A percentile compares a stretch with the other conserved stretches of the same genome.
These are phyloP conservation scores for Periconia sp. DNA, from an alignment of 2,329 filamentous ascomycete genomes.

Conservation along the genomic window DNA sequence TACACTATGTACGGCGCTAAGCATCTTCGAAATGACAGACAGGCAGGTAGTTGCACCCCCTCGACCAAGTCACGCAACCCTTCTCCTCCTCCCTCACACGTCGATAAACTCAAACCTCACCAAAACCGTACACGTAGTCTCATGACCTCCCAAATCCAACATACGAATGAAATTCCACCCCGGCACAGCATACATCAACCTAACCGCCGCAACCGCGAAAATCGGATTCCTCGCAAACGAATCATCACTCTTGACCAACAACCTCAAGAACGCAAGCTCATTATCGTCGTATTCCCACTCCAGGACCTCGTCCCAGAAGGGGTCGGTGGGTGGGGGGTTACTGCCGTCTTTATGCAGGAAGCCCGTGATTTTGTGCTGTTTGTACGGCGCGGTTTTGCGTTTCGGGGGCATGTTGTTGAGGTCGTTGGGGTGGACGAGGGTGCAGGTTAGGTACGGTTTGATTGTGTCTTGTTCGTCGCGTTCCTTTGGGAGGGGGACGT, in stretches of 20 bases:
- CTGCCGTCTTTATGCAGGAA: slow-evolving; percentile 59
- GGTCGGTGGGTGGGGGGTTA: slow-evolving; percentile 61
- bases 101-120: slow-evolving; percentile 60
- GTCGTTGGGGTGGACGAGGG: slow-evolving; percentile 61
- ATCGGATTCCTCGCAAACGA: slow-evolving; percentile 64
- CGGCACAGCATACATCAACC: slow-evolving; percentile 57
- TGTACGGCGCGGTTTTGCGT: slow-evolving; percentile 63
- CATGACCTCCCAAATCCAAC: slow-evolving; percentile 64
- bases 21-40: not conserved
- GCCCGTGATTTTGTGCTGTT: slow-evolving; percentile 60
- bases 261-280: slow-evolving; percentile 64
- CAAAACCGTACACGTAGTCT: slow-evolving; percentile 64
- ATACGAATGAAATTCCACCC: slow-evolving; percentile 68
- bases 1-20: not conserved
- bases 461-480: slow-evolving; percentile 50
- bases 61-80: not conserved
- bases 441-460: slow-evolving; percentile 67
- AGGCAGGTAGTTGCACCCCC: no score
- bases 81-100: slow-evolving; percentile 10
- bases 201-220: slow-evolving; percentile 62
- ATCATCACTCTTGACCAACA: slow-evolving; percentile 69
- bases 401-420: slow-evolving; percentile 55
- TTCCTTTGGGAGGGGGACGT: slow-evolving; percentile 58
- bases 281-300: slow-evolving; percentile 71
- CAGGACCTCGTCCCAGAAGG: slow-evolving; percentile 66